Evolutionary conservation across 352 stramenopile species (phyloP), one percentile per base, ranked within the genome.

Genomic region (Globisporangium solare): DNA sequence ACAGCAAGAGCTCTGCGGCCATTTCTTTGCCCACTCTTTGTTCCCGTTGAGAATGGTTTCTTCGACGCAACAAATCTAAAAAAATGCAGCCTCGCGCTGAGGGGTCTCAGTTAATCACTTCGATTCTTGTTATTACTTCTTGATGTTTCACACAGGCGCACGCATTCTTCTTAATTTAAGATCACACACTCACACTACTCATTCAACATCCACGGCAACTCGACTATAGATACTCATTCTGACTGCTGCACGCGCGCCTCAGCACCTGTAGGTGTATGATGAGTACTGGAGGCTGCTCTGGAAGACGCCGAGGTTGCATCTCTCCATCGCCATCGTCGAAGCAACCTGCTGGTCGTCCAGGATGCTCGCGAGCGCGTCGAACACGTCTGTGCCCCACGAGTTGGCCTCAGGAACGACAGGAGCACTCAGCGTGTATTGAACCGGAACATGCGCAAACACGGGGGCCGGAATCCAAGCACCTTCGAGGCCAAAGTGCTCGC

Each of bases 321-420:
- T 59, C 18, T 53, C 20, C 12, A 59, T 32, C 20, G 53, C 43
- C 0, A 46, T 47, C 53, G 52, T 59, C 10, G 42, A 39, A 6
- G 27, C 14, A 13, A 11, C 32, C 15, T 42, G 47, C 27, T n/a
- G 47, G 15, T 56, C 47, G 40, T 55, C 47, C 12, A 61, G 24
- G 11, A 60, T 60, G 31, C 21, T 51, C 21, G 47, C 37, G 15
- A 55, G 55, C 6, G 39, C 55, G 24, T 61, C 55, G 10, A 54
- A 40, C 14, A 60, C 43, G 17, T 60, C 54, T 6, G 32, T n/a
- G 43, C 37, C 53, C 54, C 45, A 60, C 32, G 54, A 31, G 10
- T 60, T 46, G 11, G 52, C 35, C 17, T 32, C n/a, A 6, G 24
- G 6, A 12, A 27, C 46, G 46, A 12, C 11, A 31, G 31, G 18